Evolutionary conservation across 2,329 filamentous ascomycete species (phyloP).

Genomic region (Colletotrichum kahawae): DNA sequence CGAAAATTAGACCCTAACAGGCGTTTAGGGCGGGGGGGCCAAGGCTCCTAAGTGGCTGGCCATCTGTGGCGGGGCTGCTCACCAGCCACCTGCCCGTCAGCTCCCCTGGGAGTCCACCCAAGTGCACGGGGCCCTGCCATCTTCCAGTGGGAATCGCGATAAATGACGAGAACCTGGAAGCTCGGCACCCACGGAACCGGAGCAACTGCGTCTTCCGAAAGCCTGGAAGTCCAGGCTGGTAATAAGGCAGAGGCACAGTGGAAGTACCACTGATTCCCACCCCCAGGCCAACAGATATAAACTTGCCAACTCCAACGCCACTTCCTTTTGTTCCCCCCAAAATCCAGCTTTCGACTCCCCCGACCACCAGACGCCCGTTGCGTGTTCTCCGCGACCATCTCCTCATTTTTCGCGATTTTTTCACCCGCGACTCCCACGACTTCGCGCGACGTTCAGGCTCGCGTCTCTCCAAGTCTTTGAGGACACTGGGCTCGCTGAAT

Average conservation of each 20-base stretch:
- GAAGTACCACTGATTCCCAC: constrained; percentile 16
- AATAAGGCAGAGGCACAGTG: background rate
- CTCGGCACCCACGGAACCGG: constrained; percentile 9
- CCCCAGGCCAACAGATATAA: constrained; percentile 21
- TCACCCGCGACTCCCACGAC: background rate
- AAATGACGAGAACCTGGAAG: background rate
- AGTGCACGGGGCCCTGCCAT: background rate
- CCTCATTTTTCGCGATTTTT: constrained; percentile 3
- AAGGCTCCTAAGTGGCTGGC: background rate
- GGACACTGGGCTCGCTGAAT: constrained; percentile 7
- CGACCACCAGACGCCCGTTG: background rate
- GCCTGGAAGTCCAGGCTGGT: background rate
- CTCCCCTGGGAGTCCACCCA: background rate
- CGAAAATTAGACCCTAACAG: constrained; percentile 20
- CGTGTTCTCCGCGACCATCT: background rate
- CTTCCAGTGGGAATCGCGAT: background rate
- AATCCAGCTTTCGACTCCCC: background rate
- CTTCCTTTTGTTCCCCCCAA: constrained; percentile 5
- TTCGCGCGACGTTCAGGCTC: background rate
- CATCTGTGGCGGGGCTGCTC: background rate
- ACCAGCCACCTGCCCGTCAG: background rate
- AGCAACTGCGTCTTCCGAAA: background rate
- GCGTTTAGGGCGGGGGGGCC: constrained; percentile 10
- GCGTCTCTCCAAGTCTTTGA: background rate
- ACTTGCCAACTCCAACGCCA: constrained; percentile 23